Conservation (phyloP, 495 filamentous ascomycete species). For the Penicillium ochrochloron region DNA sequence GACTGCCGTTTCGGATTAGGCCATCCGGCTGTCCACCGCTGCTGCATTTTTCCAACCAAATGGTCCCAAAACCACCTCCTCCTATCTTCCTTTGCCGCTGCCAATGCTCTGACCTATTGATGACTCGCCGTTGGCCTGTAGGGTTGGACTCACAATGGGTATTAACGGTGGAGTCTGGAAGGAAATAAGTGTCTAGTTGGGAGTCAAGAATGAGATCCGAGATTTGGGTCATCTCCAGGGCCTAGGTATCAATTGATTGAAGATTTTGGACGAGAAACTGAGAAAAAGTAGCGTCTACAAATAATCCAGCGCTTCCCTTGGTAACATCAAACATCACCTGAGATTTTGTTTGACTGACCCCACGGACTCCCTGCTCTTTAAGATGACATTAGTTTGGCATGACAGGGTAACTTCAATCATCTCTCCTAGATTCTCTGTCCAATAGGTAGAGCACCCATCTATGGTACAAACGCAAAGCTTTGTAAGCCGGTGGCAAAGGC, state of each 20-base stretch:
- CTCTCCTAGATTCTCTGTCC: background rate
- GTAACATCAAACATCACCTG: too few species aligned
- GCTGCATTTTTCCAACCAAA: background rate
- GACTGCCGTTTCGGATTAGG: background rate
- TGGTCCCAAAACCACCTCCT: background rate
- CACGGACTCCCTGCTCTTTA: background rate
- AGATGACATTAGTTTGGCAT: background rate
- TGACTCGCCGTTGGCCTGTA: background rate
- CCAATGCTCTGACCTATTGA: background rate
- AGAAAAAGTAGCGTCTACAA: too few species aligned
- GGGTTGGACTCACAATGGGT: background rate
- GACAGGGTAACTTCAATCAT: background rate
- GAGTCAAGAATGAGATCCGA: background rate
- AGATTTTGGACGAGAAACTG: background rate
- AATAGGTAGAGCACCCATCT: too few species aligned
- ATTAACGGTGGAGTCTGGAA: background rate
- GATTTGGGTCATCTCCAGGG: background rate
- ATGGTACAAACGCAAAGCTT: too few species aligned
- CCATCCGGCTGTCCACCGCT: background rate
- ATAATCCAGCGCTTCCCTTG: too few species aligned
- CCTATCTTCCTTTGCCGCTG: background rate
- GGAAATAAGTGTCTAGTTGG: background rate
- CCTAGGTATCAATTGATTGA: background rate
- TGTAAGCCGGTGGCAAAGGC: too few species aligned
- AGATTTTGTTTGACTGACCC: background rate